Evolutionary conservation across 805 yeast genomes (phyloP).

Genomic region (Candida ortonii): DNA sequence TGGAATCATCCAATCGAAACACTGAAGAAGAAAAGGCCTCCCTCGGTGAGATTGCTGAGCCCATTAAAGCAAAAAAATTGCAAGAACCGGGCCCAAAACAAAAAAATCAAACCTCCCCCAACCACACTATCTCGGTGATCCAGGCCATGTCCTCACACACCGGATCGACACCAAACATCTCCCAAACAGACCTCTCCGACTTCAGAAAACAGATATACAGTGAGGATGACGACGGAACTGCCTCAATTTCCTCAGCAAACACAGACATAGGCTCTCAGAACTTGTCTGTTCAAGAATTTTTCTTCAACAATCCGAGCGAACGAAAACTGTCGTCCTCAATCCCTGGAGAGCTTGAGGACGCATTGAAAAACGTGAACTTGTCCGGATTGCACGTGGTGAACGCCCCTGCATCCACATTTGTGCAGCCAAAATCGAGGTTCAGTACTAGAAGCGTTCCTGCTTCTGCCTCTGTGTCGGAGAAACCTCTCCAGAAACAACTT

Average conservation of each 20-base stretch:
- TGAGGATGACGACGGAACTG: slow-evolving; percentile 17
- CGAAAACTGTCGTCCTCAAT: slow-evolving; percentile 15
- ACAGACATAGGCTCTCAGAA: slow-evolving; percentile 14
- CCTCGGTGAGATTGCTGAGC: slow-evolving; percentile 28
- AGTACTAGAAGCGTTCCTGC: slow-evolving; percentile 5
- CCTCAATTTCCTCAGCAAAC: slow-evolving; percentile 13
- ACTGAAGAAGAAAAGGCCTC: slow-evolving; percentile 13
- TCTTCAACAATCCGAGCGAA: slow-evolving; percentile 36
- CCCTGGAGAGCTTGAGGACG: slow-evolving; percentile 15
- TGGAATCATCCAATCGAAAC: slow-evolving; percentile 24
- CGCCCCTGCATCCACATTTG: slow-evolving; percentile 19
- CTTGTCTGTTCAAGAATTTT: slow-evolving; percentile 54
- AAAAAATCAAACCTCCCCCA: slow-evolving; percentile 7
- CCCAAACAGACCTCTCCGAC: slow-evolving; percentile 10
- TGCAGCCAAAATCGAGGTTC: slow-evolving; percentile 26
- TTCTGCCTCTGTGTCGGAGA: slow-evolving; percentile 22
- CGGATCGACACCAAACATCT: slow-evolving; percentile 9
- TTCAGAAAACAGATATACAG: slow-evolving; percentile 3
- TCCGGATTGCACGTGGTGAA: slow-evolving; percentile 9
- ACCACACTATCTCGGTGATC: slow-evolving; percentile 27
- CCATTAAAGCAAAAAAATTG: slow-evolving; percentile 16
- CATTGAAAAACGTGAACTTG: slow-evolving; percentile 8
- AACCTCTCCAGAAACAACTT: slow-evolving; percentile 5
- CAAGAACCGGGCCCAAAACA: slow-evolving; percentile 6
- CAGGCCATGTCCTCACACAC: slow-evolving; percentile 20